Conservation (phyloP, 2,329 filamentous ascomycete genomes). For the Parastagonospora nodorum region DNA sequence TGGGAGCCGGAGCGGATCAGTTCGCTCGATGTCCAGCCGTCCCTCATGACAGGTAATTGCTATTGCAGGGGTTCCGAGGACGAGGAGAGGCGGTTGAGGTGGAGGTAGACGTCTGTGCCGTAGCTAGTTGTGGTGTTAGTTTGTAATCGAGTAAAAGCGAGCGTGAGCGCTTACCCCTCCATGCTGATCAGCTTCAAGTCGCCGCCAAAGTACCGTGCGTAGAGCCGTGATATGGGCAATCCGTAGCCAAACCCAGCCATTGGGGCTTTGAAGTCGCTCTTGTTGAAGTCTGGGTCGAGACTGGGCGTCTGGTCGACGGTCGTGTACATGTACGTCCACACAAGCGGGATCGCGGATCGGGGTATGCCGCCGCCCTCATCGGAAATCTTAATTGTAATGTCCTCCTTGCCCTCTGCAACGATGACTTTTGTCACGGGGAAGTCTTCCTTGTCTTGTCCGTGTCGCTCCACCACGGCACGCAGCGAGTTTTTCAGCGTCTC, state of each 20-base stretch:
- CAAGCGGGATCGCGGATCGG: conserved; percentile 86
- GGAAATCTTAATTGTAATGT: conserved; percentile 98
- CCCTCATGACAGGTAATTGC: conserved; percentile 85
- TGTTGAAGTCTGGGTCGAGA: conserved; percentile 96
- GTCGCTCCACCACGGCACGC: conserved; percentile 92
- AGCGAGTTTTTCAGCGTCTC: conserved; percentile 98
- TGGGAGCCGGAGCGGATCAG: conserved; percentile 41
- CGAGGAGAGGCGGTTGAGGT: conserved; percentile 92
- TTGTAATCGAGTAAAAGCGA: conserved; percentile 10
- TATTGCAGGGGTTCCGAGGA: conserved; percentile 97
- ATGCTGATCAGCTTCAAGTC: conserved; percentile 98
- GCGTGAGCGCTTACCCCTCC: conserved; percentile 76
- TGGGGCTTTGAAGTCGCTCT: conserved; percentile 98
- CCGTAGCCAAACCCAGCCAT: conserved; percentile 99
- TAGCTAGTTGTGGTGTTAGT: conserved; percentile 64
- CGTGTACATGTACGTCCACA: conserved; percentile 99
- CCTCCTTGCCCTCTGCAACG: conserved; percentile 95
- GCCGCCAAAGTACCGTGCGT: conserved; percentile 95
- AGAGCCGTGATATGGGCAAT: conserved; percentile 88
- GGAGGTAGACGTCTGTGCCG: conserved; percentile 97
- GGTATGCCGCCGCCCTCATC: conserved; percentile 97
- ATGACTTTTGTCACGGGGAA: conserved; percentile 98
- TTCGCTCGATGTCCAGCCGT: conserved; percentile 57
- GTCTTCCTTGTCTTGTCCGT: conserved; percentile 92
- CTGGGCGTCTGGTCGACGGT: conserved; percentile 95